These are phyloP conservation scores for Saxispiralis lemnorum DNA, from an alignment of 495 filamentous ascomycete species.

Conservation along the genomic window DNA sequence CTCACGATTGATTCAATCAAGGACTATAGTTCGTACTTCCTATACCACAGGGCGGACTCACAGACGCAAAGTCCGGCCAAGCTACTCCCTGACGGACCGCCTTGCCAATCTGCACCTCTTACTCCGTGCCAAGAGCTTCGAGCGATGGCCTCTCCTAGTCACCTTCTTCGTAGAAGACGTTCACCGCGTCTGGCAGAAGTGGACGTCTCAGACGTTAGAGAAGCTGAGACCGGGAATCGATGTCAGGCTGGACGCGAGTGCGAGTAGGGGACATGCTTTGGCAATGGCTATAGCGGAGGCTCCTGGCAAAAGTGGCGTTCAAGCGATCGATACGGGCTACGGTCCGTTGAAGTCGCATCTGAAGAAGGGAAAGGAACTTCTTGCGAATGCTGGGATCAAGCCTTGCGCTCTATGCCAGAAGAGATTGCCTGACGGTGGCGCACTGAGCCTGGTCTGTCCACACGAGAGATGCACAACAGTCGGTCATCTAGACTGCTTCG, in stretches of 20 bases:
- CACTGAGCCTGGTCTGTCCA: constrained; percentile 53
- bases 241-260: constrained; percentile 1
- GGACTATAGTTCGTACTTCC: constrained; percentile 17
- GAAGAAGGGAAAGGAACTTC: constrained; percentile 47
- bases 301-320: constrained; percentile 8
- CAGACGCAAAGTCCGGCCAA: constrained; percentile 32
- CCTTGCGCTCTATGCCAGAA: constrained; percentile 42
- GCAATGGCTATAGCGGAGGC: not conserved
- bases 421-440: constrained; percentile 29
- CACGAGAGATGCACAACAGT: constrained; percentile 44
- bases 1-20: constrained; percentile 32
- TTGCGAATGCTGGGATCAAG: constrained; percentile 31
- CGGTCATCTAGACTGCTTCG: constrained; percentile 64
- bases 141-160: constrained; percentile 61
- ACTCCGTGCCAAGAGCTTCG: constrained; percentile 58
- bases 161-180: constrained; percentile 65
- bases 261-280: not conserved
- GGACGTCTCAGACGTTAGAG: constrained; percentile 20
- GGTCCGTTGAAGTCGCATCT: constrained; percentile 45
- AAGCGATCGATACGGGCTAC: constrained; percentile 46
- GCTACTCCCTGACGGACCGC: constrained; percentile 39
- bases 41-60: constrained; percentile 7
- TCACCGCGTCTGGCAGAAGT: constrained; percentile 45
- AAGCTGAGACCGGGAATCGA: constrained; percentile 4
- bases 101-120: constrained; percentile 64